Conservation (phyloP, 1,139 yeast genomes). For the Diutina rugosa region DNA sequence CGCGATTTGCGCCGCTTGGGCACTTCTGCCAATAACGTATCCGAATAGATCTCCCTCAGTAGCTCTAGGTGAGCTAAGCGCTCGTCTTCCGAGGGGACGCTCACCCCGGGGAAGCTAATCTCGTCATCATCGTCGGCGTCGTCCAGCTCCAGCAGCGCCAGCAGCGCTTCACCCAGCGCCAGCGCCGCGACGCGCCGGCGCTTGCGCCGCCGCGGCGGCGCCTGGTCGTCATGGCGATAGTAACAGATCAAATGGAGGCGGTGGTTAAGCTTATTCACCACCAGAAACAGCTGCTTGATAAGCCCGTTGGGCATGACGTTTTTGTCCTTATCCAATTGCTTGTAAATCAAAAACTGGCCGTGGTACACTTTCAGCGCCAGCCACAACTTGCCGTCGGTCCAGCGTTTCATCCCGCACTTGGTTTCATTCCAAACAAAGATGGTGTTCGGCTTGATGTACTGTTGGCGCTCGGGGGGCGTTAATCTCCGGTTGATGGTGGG, state of each 20-base stretch:
- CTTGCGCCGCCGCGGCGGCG: neutral
- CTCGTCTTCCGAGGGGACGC: neutral
- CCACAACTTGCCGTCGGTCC: constrained; percentile 73
- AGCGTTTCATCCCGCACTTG: constrained; percentile 58
- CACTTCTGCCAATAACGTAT: neutral
- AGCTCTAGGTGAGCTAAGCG: neutral
- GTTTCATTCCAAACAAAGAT: constrained; percentile 63
- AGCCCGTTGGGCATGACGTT: constrained; percentile 32
- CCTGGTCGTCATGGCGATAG: constrained; percentile 3
- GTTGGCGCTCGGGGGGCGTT: constrained; percentile 40
- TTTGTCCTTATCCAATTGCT: constrained; percentile 36
- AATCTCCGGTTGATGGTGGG: constrained; percentile 49
- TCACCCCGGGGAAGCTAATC: neutral
- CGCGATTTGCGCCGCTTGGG: neutral
- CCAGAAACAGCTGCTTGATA: constrained; percentile 44
- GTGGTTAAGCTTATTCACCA: constrained; percentile 34
- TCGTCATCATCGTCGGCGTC: neutral
- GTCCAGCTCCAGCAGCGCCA: neutral
- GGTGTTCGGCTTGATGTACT: constrained; percentile 41
- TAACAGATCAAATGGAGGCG: constrained; percentile 47
- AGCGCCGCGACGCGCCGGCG: neutral
- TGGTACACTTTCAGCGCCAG: constrained; percentile 51
- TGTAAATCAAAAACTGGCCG: constrained; percentile 51
- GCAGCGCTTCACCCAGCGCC: neutral
- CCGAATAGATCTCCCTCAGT: neutral